Evolutionary conservation across 2,329 filamentous ascomycete species (phyloP).

Genomic region (Magnaporthales sp.): DNA sequence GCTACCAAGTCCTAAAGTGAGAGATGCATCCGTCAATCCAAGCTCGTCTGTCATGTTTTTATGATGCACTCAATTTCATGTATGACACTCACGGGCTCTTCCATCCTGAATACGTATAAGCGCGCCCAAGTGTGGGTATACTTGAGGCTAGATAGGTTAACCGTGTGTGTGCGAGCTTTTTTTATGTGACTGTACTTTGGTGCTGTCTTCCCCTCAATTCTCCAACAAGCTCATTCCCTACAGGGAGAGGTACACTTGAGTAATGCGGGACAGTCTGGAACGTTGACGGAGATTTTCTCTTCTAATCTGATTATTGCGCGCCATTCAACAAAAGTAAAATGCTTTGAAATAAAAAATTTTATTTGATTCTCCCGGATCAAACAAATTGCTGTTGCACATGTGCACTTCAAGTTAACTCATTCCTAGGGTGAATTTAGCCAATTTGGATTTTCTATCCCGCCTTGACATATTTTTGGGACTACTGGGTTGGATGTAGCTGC

Average conservation of each 20-base stretch:
- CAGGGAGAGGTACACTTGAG: not conserved
- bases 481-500: not conserved
- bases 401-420: not conserved
- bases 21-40: not conserved
- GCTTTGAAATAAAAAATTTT: too few species aligned
- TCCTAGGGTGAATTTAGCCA: not conserved
- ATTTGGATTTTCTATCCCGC: not conserved
- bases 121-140: not conserved
- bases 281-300: too few species aligned
- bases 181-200: not conserved
- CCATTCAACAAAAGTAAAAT: not conserved
- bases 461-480: not conserved
- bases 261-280: not conserved
- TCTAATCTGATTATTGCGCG: not conserved
- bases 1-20: slow-evolving; percentile 13
- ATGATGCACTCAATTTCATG: not conserved
- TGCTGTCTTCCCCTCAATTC: not conserved
- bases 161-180: not conserved
- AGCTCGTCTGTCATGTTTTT: not conserved
- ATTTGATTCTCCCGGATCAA: not conserved
- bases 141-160: not conserved
- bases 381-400: not conserved
- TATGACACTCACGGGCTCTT: slow-evolving; percentile 4
- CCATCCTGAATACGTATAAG: not conserved
- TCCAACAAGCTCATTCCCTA: not conserved